Percentiles rank a stretch among this genome's conserved stretches.
These are phyloP conservation scores for Heliamphora exappendiculata DNA, from an alignment of 148 eudicot genomes.

Conservation along the genomic window DNA sequence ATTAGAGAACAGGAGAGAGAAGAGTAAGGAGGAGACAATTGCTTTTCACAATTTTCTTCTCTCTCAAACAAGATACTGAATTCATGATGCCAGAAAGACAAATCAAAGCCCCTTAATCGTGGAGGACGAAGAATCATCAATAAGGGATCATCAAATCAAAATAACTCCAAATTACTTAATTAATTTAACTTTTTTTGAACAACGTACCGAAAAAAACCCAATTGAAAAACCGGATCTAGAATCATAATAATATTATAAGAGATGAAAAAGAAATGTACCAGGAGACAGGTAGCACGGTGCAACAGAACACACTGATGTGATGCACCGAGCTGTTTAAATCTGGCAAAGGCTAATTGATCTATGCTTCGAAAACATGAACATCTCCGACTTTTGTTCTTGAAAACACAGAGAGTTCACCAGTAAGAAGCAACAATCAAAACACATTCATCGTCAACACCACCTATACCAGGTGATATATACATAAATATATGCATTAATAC, in stretches of 20 bases:
- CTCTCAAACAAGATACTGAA: too few relatives aligned
- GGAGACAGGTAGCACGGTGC: constrained; percentile 12
- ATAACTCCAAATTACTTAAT: too few relatives aligned
- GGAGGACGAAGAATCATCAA: too few relatives aligned
- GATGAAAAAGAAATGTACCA: neutral
- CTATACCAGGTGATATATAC: neutral
- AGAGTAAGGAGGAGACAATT: too few relatives aligned
- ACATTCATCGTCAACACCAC: neutral
- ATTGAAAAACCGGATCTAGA: neutral
- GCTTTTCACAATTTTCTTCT: too few relatives aligned
- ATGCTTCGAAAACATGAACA: constrained; percentile 13
- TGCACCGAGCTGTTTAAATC: constrained; percentile 13
- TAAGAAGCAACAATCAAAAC: constrained; percentile 7
- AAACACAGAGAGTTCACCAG: constrained; percentile 9
- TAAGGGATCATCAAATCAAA: too few relatives aligned
- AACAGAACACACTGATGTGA: neutral
- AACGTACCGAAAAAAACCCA: too few relatives aligned
- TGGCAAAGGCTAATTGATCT: neutral
- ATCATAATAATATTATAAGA: neutral
- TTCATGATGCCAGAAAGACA: too few relatives aligned
- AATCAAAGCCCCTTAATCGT: too few relatives aligned
- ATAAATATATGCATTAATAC: neutral
- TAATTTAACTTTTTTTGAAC: too few relatives aligned
- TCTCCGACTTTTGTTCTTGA: neutral
- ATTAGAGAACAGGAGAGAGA: too few relatives aligned